These are phyloP conservation scores for Citrullus mucosospermus DNA, from an alignment of 306 rosid genomes.

Conservation along the genomic window DNA sequence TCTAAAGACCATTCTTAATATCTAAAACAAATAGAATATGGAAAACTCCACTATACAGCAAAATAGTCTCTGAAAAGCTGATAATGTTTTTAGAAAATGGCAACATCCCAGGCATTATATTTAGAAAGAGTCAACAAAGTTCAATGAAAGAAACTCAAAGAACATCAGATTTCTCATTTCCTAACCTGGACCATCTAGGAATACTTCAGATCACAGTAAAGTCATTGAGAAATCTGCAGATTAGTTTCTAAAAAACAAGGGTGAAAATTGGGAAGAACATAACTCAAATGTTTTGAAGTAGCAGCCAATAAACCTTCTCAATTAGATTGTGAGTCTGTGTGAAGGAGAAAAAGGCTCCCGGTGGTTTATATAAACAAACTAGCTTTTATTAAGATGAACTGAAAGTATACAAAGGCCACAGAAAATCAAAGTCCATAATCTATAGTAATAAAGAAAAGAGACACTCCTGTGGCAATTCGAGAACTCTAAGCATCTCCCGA, in stretches of 20 bases:
- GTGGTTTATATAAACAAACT: background rate
- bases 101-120: background rate
- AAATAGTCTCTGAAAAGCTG: background rate
- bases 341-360: background rate
- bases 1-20: background rate
- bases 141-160: background rate
- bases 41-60: background rate
- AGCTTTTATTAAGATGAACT: background rate
- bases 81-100: background rate
- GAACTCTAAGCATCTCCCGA: background rate
- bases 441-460: background rate
- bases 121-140: background rate
- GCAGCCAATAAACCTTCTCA: background rate
- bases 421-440: background rate
- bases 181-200: background rate
- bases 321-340: background rate
- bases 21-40: background rate
- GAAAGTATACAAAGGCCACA: background rate
- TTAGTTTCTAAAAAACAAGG: background rate
- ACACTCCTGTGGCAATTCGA: background rate
- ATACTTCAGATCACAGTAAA: background rate
- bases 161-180: too few species aligned
- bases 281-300: background rate
- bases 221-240: background rate
- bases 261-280: background rate